Evolutionary conservation across 371 early-diverging fungal species (phyloP).

Genomic region (Batkoa obscura): DNA sequence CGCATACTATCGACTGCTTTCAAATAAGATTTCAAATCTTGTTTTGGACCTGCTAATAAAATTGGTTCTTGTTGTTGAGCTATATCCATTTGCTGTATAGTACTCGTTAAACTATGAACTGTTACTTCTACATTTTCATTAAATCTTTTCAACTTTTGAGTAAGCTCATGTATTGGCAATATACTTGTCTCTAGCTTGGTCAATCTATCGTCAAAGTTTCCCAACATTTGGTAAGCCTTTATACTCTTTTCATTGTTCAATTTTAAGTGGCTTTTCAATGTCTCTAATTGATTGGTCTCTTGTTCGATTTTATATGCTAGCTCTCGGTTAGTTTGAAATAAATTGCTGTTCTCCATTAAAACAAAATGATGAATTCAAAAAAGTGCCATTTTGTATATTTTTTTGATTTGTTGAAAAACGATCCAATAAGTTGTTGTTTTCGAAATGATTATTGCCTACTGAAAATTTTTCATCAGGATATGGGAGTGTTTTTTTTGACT

Average conservation of each 20-base stretch:
- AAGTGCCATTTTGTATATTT: too few relatives aligned
- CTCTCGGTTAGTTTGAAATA: too few relatives aligned
- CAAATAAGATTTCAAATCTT: constrained; percentile 21
- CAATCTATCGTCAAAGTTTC: constrained; percentile 49
- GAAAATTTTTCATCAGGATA: too few relatives aligned
- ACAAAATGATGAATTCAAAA: too few relatives aligned
- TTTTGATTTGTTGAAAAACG: too few relatives aligned
- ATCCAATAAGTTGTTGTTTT: too few relatives aligned
- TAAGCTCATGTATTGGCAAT: constrained; percentile 65
- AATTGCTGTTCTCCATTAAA: too few relatives aligned
- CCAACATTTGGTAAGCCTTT: not conserved
- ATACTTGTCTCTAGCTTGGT: constrained; percentile 57
- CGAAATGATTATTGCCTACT: too few relatives aligned
- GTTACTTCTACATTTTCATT: constrained; percentile 25
- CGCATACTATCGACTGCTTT: constrained; percentile 29
- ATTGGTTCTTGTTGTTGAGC: not conserved
- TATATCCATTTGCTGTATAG: not conserved
- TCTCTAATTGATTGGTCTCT: constrained; percentile 9
- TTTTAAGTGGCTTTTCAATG: constrained; percentile 14
- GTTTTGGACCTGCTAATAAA: constrained; percentile 2
- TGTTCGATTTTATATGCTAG: constrained; percentile 1
- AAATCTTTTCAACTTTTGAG: constrained; percentile 55
- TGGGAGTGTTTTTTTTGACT: too few relatives aligned
- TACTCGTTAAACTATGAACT: not conserved
- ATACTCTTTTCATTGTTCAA: constrained; percentile 14